Evolutionary conservation across 1,139 yeast species (phyloP), one percentile per base, ranked within the genome.

Genomic region (Tardiomyces depauwii): DNA sequence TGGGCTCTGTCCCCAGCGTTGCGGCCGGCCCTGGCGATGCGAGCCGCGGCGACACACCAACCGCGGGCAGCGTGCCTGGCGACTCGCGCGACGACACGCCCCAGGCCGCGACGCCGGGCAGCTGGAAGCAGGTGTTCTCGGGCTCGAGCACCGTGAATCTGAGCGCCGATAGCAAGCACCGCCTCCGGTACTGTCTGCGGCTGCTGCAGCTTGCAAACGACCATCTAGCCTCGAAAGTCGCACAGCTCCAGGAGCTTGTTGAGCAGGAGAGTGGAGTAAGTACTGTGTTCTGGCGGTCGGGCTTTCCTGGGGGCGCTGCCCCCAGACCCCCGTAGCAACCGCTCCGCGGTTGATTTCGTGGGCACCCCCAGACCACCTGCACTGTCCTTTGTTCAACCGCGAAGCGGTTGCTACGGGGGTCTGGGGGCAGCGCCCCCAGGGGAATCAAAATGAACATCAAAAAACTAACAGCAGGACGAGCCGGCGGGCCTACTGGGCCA

Each of bases 181-280:
- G 87, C 51, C 63, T 86, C 45, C 77, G 85, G 44, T 80, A 86
- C 48, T 81, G 93, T 55, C 68, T 86, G 47, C 86, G 82, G 51
- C 67, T 87, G 51, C 69, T 86, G 49, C 78, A 82, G 58, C 71
- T 84, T 42, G 95, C 95, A 9, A 86, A 83, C 58, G 81, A 78
- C 51, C 82, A 80, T 51, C 73, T 86, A 27, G 78, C 78, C 38
- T 64, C 73, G 40, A 82, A 82, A 57, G 82, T 84, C n/a, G 66
- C 66, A 46, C 73, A 71, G 47, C 68, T 85, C 44, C 89, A 83
- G 57, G 70, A 68, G 42, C 71, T 76, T 2, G 63, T 68, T 40
- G 67, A 68, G 49, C 74, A 71, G 47, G 73, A 71, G 49, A 21
- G 25, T 7, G 25, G 7, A 7, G 25, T 21, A 21, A 5, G 25